Conservation (phyloP, 2,329 filamentous ascomycete genomes). For the Paramyrothecium sp. region DNA sequence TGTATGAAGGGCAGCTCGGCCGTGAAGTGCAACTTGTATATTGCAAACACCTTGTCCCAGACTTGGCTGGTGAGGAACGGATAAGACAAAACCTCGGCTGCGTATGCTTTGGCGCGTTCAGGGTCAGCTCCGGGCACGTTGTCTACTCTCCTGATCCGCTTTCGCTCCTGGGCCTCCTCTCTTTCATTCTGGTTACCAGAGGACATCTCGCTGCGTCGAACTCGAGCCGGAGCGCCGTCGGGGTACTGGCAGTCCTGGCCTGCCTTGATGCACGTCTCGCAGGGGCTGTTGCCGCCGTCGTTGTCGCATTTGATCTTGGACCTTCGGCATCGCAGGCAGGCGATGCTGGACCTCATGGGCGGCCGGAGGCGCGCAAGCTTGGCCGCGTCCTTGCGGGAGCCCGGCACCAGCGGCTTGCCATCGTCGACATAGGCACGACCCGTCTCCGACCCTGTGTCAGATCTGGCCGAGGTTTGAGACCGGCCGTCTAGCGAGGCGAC, state of each 20-base stretch:
- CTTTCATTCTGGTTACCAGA: constrained; percentile 36
- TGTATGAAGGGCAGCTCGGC: constrained; percentile 73
- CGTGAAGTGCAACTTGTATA: constrained; percentile 70
- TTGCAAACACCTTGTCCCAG: constrained; percentile 68
- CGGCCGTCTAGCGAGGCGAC: constrained; percentile 6
- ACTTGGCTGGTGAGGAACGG: constrained; percentile 61
- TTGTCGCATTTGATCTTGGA: constrained; percentile 91
- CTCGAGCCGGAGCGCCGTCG: constrained; percentile 30
- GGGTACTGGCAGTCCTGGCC: constrained; percentile 74
- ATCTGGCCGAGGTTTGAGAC: constrained; percentile 1
- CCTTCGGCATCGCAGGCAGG: constrained; percentile 71
- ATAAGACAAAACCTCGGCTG: constrained; percentile 60
- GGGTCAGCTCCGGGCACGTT: constrained; percentile 38
- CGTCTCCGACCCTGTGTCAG: constrained; percentile 9
- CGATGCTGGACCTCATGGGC: constrained; percentile 75
- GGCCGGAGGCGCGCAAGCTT: constrained; percentile 25
- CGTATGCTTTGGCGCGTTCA: constrained; percentile 33
- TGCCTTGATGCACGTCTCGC: constrained; percentile 71
- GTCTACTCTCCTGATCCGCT: constrained; percentile 43
- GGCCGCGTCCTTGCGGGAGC: constrained; percentile 11
- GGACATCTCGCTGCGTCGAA: constrained; percentile 41
- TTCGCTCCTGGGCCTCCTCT: constrained; percentile 46
- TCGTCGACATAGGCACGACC: constrained; percentile 11
- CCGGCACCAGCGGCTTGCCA: constrained; percentile 1
- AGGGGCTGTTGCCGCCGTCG: constrained; percentile 67